Evolutionary conservation across 352 stramenopile genomes (phyloP).

Genomic region (Phytophthora ohioensis): DNA sequence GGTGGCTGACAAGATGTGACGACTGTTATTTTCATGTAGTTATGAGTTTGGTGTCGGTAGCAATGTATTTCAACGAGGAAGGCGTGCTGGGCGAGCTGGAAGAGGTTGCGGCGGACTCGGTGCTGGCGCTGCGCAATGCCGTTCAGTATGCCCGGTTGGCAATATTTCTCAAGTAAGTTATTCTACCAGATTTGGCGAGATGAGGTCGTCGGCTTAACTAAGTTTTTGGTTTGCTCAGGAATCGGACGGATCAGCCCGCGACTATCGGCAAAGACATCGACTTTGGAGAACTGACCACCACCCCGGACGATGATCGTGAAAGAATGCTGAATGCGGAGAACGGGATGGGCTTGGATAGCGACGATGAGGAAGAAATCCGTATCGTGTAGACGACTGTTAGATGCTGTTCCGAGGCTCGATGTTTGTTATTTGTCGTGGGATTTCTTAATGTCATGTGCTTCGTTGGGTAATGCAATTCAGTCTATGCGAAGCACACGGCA

Average conservation of each 20-base stretch:
- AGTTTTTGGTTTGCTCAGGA: conserved; percentile 41
- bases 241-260: conserved; percentile 57
- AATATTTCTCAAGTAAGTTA: conserved; percentile 84
- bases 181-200: not conserved
- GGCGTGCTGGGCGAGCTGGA: conserved; percentile 83
- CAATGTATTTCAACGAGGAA: conserved; percentile 89
- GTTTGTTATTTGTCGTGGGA: conserved; percentile 23
- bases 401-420: conserved; percentile 17
- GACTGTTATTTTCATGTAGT: conserved; percentile 41
- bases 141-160: conserved; percentile 84
- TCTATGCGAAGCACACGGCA: not conserved
- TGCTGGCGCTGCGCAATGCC: conserved; percentile 80
- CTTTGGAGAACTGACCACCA: conserved; percentile 54
- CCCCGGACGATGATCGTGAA: conserved; percentile 55
- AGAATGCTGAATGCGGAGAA: conserved; percentile 62
- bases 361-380: conserved; percentile 42
- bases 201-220: not conserved
- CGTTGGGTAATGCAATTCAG: conserved; percentile 27
- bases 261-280: conserved; percentile 71
- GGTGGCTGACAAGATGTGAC: conserved; percentile 1
- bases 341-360: conserved; percentile 46
- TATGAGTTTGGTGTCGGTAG: conserved; percentile 81
- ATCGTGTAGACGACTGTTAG: conserved; percentile 43
- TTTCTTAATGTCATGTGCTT: conserved; percentile 31
- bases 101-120: conserved; percentile 79